phyloP scores from a whole-genome alignment of 192 early-diverging fungal genomes.

The Funneliformis geosporum region DNA sequence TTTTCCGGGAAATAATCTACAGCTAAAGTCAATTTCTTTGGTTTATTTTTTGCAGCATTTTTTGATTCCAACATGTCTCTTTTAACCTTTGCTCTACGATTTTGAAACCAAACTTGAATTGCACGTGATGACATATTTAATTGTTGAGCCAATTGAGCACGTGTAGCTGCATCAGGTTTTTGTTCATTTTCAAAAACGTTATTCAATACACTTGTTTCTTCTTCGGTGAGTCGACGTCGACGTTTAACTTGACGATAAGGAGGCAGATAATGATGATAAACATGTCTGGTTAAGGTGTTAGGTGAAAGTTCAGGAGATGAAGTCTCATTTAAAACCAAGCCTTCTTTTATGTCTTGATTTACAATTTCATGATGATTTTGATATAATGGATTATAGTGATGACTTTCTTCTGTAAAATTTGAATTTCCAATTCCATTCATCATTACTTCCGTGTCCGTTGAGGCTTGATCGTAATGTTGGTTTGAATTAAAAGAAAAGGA shows the following conservation, averaged over 20 bases:
- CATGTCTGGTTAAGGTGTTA: not conserved
- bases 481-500: not conserved
- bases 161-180: conserved; percentile 67
- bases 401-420: not conserved
- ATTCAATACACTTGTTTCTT: conserved; percentile 66
- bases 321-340: not conserved
- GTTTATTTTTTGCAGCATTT: conserved; percentile 9
- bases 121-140: conserved; percentile 70
- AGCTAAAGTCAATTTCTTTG: conserved; percentile 10
- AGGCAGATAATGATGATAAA: conserved; percentile 6
- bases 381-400: not conserved
- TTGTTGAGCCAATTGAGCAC: conserved; percentile 61
- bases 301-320: not conserved
- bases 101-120: conserved; percentile 89
- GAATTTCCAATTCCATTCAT: not conserved
- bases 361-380: not conserved
- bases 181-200: conserved; percentile 58
- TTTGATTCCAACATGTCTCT: conserved; percentile 46
- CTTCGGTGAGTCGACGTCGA: conserved; percentile 66
- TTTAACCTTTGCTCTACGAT: conserved; percentile 86
- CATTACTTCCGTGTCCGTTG: not conserved
- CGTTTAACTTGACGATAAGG: conserved; percentile 40
- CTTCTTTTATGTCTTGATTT: not conserved
- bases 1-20: conserved; percentile 3
- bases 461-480: not conserved